A percentile compares a stretch with the other conserved stretches of the same genome.
Conservation (phyloP, 306 rosid genomes). For the Trifolium subterraneum region DNA sequence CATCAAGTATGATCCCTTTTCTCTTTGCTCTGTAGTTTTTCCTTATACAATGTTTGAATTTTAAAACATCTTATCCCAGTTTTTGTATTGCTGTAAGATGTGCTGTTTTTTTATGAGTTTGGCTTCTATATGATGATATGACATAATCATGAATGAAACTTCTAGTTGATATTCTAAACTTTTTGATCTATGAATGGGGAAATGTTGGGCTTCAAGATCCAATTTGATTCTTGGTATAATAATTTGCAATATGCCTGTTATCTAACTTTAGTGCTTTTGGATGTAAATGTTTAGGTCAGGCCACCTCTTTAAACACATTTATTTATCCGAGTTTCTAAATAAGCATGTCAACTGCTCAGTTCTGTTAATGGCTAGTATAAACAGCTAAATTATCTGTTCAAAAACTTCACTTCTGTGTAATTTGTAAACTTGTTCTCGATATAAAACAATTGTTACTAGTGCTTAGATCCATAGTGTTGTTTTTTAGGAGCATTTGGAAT, state of each 20-base stretch:
- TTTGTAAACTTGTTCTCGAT: conserved; percentile 3
- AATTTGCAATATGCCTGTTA: neutral
- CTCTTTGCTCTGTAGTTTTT: conserved; percentile 29
- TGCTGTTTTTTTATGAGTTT: conserved; percentile 11
- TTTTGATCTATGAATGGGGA: conserved; percentile 25
- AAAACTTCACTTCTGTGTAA: conserved; percentile 16
- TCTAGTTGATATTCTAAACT: conserved; percentile 1
- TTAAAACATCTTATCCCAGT: neutral
- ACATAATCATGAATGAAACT: conserved; percentile 5
- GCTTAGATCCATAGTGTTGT: neutral
- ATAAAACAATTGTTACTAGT: neutral
- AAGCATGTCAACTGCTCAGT: neutral
- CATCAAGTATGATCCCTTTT: conserved; percentile 61
- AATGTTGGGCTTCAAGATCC: conserved; percentile 24
- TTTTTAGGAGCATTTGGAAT: conserved; percentile 20
- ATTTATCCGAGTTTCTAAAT: neutral
- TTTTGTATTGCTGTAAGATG: conserved; percentile 22
- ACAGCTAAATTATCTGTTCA: neutral
- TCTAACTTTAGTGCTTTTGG: conserved; percentile 13
- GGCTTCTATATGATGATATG: conserved; percentile 14
- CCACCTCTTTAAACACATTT: neutral
- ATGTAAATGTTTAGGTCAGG: neutral
- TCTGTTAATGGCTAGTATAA: neutral
- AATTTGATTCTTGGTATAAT: conserved; percentile 16
- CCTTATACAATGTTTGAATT: conserved; percentile 15